phyloP scores from a whole-genome alignment of 805 yeast species.

The Ogataea henricii region DNA sequence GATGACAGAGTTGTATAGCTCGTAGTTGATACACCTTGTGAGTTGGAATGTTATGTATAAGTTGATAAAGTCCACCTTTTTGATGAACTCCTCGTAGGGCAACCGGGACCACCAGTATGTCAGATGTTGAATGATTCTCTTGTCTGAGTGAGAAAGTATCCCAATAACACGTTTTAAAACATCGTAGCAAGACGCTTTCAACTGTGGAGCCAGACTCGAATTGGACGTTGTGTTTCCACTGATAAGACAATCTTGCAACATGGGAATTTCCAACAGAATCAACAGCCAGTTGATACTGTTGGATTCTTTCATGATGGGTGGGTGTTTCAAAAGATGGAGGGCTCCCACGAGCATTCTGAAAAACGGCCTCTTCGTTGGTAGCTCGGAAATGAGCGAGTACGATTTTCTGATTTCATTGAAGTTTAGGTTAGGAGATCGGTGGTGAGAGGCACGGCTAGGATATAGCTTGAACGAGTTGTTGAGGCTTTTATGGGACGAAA shows the following conservation, averaged over 20 bases:
- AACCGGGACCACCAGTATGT: constrained; percentile 55
- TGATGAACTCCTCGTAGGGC: constrained; percentile 44
- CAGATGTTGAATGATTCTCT: constrained; percentile 43
- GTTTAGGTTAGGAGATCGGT: constrained; percentile 53
- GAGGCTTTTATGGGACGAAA: constrained; percentile 48
- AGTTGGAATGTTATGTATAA: constrained; percentile 78
- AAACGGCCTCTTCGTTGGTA: constrained; percentile 66
- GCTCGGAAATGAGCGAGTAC: constrained; percentile 45
- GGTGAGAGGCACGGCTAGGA: constrained; percentile 21
- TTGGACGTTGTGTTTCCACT: constrained; percentile 25
- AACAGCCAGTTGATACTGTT: constrained; percentile 57
- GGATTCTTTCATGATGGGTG: constrained; percentile 44
- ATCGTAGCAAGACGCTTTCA: constrained; percentile 63
- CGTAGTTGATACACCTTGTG: constrained; percentile 48
- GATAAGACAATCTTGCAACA: constrained; percentile 49
- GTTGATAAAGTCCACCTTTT: constrained; percentile 68
- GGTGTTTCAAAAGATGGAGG: constrained; percentile 53
- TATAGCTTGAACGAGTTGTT: constrained; percentile 56
- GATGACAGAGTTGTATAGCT: constrained; percentile 26
- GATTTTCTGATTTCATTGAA: constrained; percentile 46
- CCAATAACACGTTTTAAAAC: constrained; percentile 72
- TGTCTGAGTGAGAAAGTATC: constrained; percentile 53
- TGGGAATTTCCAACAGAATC: constrained; percentile 70
- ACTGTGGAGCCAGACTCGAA: constrained; percentile 42
- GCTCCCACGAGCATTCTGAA: constrained; percentile 55